Evolutionary conservation across 2,329 filamentous ascomycete species (phyloP).

Genomic region (Didymella pomorum): DNA sequence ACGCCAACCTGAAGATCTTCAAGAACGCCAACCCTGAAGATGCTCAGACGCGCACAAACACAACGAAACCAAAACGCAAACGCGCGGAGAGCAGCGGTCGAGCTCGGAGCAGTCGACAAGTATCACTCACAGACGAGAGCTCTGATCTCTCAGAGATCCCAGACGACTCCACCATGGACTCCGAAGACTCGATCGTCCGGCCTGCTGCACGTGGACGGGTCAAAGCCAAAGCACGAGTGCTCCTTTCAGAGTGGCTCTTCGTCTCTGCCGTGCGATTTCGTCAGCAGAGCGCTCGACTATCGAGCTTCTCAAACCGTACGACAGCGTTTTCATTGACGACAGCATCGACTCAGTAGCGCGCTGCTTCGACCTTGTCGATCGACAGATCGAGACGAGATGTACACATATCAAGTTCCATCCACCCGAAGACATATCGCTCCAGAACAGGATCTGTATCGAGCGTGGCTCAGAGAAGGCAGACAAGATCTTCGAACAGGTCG

Average conservation of each 20-base stretch:
- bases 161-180: neutral
- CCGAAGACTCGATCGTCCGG: neutral
- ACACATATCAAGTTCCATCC: conserved; percentile 24
- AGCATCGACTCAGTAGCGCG: conserved; percentile 5
- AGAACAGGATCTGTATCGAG: conserved; percentile 17
- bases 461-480: conserved; percentile 1
- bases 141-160: neutral
- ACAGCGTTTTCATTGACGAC: conserved; percentile 7
- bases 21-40: neutral
- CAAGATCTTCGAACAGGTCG: conserved; percentile 9
- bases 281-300: neutral
- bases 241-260: conserved; percentile 17
- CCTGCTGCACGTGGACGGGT: neutral
- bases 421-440: conserved; percentile 26
- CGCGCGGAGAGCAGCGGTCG: neutral
- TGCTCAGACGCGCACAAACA: neutral
- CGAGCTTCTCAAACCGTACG: conserved; percentile 1
- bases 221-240: neutral
- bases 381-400: conserved; percentile 13
- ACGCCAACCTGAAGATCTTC: neutral
- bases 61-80: neutral
- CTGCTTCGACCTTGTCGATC: conserved; percentile 19
- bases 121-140: neutral
- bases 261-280: conserved; percentile 9
- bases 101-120: neutral